phyloP scores from a whole-genome alignment of 257 asterid genomes.

The Fraxinus anomala region DNA sequence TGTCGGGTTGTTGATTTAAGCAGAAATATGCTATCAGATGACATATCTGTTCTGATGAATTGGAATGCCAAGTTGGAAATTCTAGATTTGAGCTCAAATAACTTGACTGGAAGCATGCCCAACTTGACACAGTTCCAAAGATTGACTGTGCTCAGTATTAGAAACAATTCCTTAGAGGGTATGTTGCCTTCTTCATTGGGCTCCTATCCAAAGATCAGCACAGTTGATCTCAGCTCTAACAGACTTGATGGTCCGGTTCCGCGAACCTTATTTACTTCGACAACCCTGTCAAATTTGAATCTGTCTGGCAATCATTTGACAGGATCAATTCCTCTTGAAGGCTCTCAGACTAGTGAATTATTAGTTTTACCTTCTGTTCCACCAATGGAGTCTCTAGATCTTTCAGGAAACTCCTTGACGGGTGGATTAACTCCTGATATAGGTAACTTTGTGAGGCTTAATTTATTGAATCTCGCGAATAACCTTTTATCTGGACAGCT shows the following conservation, averaged over 20 bases:
- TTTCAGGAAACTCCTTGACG: constrained; percentile 64
- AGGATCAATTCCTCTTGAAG: constrained; percentile 70
- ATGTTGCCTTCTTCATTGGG: constrained; percentile 51
- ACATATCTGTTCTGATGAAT: constrained; percentile 47
- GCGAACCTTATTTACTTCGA: constrained; percentile 56
- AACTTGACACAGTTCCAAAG: constrained; percentile 58
- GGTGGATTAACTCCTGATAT: constrained; percentile 68
- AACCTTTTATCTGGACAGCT: constrained; percentile 69
- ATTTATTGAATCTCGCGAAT: constrained; percentile 62
- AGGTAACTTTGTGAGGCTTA: constrained; percentile 73
- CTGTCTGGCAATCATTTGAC: constrained; percentile 69
- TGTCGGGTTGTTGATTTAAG: constrained; percentile 71
- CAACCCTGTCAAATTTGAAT: constrained; percentile 58
- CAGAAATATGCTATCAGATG: constrained; percentile 57
- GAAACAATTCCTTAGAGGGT: constrained; percentile 72
- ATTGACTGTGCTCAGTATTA: constrained; percentile 50
- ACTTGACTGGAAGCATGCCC: constrained; percentile 68
- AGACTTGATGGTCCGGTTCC: constrained; percentile 68
- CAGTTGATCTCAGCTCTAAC: constrained; percentile 76
- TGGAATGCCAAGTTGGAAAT: constrained; percentile 65
- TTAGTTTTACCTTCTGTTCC: constrained; percentile 64
- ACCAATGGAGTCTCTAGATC: constrained; percentile 73
- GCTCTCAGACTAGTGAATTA: constrained; percentile 56
- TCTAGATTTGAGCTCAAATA: constrained; percentile 79
- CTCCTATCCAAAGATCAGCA: constrained; percentile 43